phyloP scores from a whole-genome alignment of 2,329 filamentous ascomycete species.

The Plenodomus lindquistii region DNA sequence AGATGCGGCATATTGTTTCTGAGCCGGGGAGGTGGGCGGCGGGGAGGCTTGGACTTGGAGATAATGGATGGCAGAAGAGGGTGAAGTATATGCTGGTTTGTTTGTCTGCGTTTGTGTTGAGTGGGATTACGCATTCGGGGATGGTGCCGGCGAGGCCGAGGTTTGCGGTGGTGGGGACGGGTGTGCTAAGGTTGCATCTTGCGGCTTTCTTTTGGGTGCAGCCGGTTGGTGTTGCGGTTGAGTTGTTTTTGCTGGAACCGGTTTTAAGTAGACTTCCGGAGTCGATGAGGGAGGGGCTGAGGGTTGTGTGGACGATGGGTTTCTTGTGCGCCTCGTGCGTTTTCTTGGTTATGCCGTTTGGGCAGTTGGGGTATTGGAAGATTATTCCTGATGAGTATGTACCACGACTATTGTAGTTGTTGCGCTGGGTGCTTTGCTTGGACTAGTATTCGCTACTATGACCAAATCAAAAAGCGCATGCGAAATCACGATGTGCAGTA shows the following conservation, averaged over 20 bases:
- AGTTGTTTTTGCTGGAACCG: constrained; percentile 6
- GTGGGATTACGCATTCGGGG: constrained; percentile 9
- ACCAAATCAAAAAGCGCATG: too few species aligned
- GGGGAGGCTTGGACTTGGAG: neutral
- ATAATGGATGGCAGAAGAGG: constrained; percentile 1
- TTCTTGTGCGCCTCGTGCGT: neutral
- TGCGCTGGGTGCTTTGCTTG: too few species aligned
- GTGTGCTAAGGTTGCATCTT: constrained; percentile 2
- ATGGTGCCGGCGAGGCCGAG: constrained; percentile 10
- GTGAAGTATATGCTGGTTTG: constrained; percentile 9
- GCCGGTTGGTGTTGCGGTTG: constrained; percentile 7
- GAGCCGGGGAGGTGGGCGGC: constrained; percentile 8
- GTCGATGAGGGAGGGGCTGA: neutral
- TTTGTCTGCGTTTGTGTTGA: constrained; percentile 7
- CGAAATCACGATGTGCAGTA: too few species aligned
- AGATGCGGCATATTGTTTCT: constrained; percentile 13
- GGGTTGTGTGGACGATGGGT: neutral
- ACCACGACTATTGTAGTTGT: too few species aligned
- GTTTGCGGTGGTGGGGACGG: neutral
- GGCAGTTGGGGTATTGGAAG: constrained; percentile 10
- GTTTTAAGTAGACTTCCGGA: neutral
- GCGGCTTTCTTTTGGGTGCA: constrained; percentile 13
- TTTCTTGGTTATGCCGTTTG: constrained; percentile 5
- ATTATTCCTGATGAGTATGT: neutral
- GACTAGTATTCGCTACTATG: too few species aligned